Evolutionary conservation across 306 rosid species (phyloP), one percentile per base, ranked within the genome.

Genomic region (Quercus engelmannii): DNA sequence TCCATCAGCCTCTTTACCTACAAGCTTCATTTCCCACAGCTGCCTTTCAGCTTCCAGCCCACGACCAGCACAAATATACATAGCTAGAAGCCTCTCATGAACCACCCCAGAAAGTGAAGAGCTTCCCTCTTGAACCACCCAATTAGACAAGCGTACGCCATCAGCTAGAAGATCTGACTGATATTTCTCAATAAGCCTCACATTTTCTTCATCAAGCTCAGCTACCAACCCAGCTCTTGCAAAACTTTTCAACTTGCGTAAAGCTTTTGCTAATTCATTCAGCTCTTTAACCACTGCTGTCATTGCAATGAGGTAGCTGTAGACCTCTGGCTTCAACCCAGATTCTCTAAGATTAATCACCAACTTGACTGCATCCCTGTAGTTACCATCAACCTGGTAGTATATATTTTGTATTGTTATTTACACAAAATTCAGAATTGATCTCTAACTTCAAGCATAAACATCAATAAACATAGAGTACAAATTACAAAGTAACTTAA

Each of bases 21-120:
- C 91, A 55, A 95, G 97, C 77, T 91, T 93, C 98, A 93, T 90
- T 80, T 93, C 93, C 98, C 99, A 95, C 52, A 95, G 82, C 78
- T 95, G 97, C 78, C 92, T 89, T 86, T 95, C 99, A 0, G 99
- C 99, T 85, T 95, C 94, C n/a, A 88, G 79, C 85, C 99, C 99
- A 43, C 86, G 88, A 61, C 98, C 99, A 0, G 99, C 93, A 54
- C 94, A 93, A n/a, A 93, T 88, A 46, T 91, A 91, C 99, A 95
- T 95, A 0, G 99, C 98, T 55, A 95, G 93, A 71, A 95, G 98
- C 84, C 98, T 90, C 92, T 95, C 99, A 2, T 93, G 98, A 78
- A 93, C 87, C 49, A 91, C 86, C 54, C 96, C 96, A 41, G 80
- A 73, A 61, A 90, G 87, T 55, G 88, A 85, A 56, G 87, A 78